Evolutionary conservation across 2,329 filamentous ascomycete species (phyloP).

Genomic region (Microsporum ferrugineum): DNA sequence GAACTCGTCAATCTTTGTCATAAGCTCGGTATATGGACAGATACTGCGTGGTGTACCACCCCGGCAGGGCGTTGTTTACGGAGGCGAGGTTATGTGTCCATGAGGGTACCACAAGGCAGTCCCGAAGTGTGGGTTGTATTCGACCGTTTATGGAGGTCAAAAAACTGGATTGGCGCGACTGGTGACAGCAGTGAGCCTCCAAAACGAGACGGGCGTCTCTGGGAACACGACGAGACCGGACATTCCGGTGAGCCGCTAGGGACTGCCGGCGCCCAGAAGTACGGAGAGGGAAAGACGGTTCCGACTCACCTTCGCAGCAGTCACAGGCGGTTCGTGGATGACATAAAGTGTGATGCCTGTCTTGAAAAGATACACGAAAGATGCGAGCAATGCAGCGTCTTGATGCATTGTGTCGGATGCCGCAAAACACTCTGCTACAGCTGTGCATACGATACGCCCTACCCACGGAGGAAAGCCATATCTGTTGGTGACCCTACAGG

Average conservation of each 20-base stretch:
- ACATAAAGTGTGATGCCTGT: conserved; percentile 45
- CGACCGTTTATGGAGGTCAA: conserved; percentile 48
- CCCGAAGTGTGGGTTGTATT: conserved; percentile 53
- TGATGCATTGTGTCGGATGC: conserved; percentile 52
- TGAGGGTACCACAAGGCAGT: conserved; percentile 43
- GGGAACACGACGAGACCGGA: conserved; percentile 46
- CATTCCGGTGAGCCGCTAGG: conserved; percentile 46
- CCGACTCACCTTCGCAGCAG: conserved; percentile 45
- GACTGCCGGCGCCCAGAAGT: conserved; percentile 33
- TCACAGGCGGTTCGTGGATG: conserved; percentile 43
- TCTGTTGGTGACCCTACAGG: conserved; percentile 12
- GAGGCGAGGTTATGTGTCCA: conserved; percentile 46
- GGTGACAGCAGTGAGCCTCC: conserved; percentile 22
- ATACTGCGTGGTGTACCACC: conserved; percentile 51
- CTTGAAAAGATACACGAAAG: conserved; percentile 43
- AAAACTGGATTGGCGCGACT: conserved; percentile 45
- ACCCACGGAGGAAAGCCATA: conserved; percentile 30
- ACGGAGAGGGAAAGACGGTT: conserved; percentile 43
- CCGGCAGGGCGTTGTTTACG: conserved; percentile 46
- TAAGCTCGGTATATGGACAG: conserved; percentile 49
- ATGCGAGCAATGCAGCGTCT: conserved; percentile 50
- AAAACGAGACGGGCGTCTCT: conserved; percentile 41
- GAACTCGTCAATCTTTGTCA: conserved; percentile 50
- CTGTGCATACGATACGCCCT: conserved; percentile 47
- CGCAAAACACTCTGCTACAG: conserved; percentile 49